Base-by-base conservation (phyloP, 1,284 basidiomycete species). In the Xanthoconium separans region DNA sequence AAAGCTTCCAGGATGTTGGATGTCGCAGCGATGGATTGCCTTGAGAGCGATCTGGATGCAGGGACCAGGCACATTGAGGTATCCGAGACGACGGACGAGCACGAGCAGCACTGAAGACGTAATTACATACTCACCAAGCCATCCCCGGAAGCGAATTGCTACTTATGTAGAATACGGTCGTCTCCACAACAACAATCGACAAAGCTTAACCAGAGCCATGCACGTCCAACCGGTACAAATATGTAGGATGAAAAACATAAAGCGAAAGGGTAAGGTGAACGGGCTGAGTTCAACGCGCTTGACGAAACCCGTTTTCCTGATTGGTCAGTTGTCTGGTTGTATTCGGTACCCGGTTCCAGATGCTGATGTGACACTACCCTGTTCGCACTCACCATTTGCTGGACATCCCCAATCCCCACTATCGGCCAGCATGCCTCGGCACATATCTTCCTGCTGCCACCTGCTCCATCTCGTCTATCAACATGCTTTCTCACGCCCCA, bases 41-140 rank as follows among this genome's bases (percentile, higher is more conserved):
- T 64, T 62, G 51, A 89, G 70, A 1, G 77, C 67, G 6, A 52
- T 52, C 62, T 88, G 85, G 3, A 66, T 60, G 9, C 68, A 69
- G 59, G 75, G 67, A 39, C 66, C 67, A 9, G 56, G 47, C 6
- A 75, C 75, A 39, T 76, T 73, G 30, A 66, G 61, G 0, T 73
- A 70, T 8, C 71, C 66, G 54, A 86, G 76, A 24, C 91, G 77
- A 16, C 91, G 73, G 27, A 61, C 50, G 11, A 75, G 66, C 0
- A n/a, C n/a, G n/a, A n/a, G n/a, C n/a, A n/a, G n/a, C n/a, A n/a
- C n/a, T n/a, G n/a, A n/a, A n/a, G n/a, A n/a, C n/a, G n/a, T n/a
- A n/a, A n/a, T n/a, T n/a, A n/a, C n/a, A n/a, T n/a, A n/a, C n/a
- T n/a, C n/a, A n/a, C n/a, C n/a, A n/a, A n/a, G n/a, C n/a, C n/a